Percentiles rank a stretch among this genome's conserved stretches.
Conservation (phyloP, 768 basidiomycete genomes). For the Boletus sp. region DNA sequence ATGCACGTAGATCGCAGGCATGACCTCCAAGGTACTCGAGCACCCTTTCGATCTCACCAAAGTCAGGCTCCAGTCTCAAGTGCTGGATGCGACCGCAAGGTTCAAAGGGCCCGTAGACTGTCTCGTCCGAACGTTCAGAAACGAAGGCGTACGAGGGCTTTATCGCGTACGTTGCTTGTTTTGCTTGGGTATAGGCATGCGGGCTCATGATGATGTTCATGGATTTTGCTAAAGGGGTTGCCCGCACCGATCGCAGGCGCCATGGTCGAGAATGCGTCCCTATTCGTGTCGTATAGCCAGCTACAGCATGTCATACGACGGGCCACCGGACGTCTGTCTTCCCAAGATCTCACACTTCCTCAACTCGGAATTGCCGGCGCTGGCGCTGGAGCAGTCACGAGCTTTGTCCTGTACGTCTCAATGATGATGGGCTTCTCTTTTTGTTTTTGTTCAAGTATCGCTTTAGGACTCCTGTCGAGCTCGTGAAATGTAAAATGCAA, state of each 20-base stretch:
- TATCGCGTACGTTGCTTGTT: constrained; percentile 65
- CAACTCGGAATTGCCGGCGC: constrained; percentile 81
- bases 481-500: constrained; percentile 98
- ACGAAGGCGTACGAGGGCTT: constrained; percentile 81
- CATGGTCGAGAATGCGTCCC: constrained; percentile 85
- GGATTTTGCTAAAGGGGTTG: constrained; percentile 58
- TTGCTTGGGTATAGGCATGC: background rate
- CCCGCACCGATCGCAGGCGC: constrained; percentile 90
- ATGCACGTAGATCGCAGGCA: constrained; percentile 68
- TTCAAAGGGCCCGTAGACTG: constrained; percentile 91
- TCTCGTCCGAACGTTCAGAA: constrained; percentile 71
- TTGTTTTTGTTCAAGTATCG: background rate
- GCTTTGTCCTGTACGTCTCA: constrained; percentile 75
- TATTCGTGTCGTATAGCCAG: constrained; percentile 86
- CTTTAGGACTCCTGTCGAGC: constrained; percentile 84
- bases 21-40: constrained; percentile 83
- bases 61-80: constrained; percentile 90
- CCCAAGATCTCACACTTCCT: constrained; percentile 51
- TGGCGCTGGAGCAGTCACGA: constrained; percentile 83
- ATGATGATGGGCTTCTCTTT: background rate
- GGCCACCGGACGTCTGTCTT: constrained; percentile 32
- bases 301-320: constrained; percentile 61
- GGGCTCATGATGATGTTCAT: background rate
- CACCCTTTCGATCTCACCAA: constrained; percentile 96
- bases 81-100: constrained; percentile 62